Evolutionary conservation across 1,139 yeast species (phyloP).

Genomic region (Magnusiomyces magnusii): DNA sequence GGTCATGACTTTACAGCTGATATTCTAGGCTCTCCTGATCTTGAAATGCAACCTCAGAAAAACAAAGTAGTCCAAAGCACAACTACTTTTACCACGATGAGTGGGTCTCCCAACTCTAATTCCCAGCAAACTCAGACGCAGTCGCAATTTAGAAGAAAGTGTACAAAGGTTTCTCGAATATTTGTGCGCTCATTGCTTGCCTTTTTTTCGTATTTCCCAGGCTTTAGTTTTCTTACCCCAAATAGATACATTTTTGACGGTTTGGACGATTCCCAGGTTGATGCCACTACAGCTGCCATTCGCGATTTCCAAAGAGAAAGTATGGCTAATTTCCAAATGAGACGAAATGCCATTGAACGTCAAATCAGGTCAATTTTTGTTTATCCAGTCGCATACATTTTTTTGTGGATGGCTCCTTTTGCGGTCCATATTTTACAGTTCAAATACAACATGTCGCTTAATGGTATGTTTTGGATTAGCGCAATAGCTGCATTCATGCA

Average conservation of each 20-base stretch:
- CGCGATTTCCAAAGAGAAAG: constrained; percentile 48
- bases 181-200: constrained; percentile 12
- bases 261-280: constrained; percentile 2
- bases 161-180: neutral
- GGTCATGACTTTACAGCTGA: constrained; percentile 5
- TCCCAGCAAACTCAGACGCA: neutral
- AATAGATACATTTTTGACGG: neutral
- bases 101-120: neutral
- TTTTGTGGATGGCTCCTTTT: constrained; percentile 78
- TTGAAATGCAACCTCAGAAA: constrained; percentile 9
- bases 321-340: constrained; percentile 48
- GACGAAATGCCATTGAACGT: constrained; percentile 61
- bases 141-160: constrained; percentile 3
- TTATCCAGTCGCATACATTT: constrained; percentile 74
- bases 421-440: constrained; percentile 57
- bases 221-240: constrained; percentile 24
- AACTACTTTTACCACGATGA: neutral
- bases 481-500: constrained; percentile 68
- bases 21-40: neutral
- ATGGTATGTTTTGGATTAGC: constrained; percentile 58
- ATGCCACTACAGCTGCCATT: constrained; percentile 12
- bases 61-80: neutral
- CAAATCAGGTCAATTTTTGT: constrained; percentile 76
- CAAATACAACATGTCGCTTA: constrained; percentile 21
- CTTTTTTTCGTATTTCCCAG: constrained; percentile 25